A percentile compares a stretch with the other conserved stretches of the same genome.
phyloP scores from a whole-genome alignment of 306 rosid species.

The Lagenaria siceraria region DNA sequence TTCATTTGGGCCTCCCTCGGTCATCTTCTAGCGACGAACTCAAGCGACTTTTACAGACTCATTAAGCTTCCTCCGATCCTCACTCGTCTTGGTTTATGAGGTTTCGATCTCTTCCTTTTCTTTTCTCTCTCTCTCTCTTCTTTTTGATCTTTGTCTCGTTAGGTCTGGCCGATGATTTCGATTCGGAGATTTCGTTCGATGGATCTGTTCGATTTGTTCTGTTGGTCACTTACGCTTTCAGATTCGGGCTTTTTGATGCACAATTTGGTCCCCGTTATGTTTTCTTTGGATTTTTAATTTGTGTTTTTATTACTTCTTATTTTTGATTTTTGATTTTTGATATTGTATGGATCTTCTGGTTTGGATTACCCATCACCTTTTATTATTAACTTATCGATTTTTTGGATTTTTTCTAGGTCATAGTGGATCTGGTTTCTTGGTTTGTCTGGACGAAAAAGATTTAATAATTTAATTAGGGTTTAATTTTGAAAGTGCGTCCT shows the following conservation, averaged over 20 bases:
- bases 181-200: not conserved
- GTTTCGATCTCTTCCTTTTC: constrained; percentile 11
- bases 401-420: not conserved
- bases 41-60: constrained; percentile 33
- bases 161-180: not conserved
- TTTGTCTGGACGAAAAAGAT: not conserved
- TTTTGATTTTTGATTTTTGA: not conserved
- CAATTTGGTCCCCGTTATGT: not conserved
- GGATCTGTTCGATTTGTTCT: constrained; percentile 18
- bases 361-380: not conserved
- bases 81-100: constrained; percentile 98
- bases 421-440: constrained; percentile 1
- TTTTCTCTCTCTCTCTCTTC: not conserved
- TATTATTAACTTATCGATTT: not conserved
- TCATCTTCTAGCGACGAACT: constrained; percentile 9
- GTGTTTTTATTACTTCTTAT: not conserved
- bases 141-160: not conserved
- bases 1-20: not conserved
- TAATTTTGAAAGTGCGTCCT: not conserved
- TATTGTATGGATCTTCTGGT: not conserved
- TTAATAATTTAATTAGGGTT: not conserved
- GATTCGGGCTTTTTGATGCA: not conserved
- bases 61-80: constrained; percentile 49
- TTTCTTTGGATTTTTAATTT: not conserved
- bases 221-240: not conserved